A percentile compares a stretch with the other conserved stretches of the same genome.
Evolutionary conservation across 495 filamentous ascomycete genomes (phyloP).

Genomic region (Cairneyella variabilis): DNA sequence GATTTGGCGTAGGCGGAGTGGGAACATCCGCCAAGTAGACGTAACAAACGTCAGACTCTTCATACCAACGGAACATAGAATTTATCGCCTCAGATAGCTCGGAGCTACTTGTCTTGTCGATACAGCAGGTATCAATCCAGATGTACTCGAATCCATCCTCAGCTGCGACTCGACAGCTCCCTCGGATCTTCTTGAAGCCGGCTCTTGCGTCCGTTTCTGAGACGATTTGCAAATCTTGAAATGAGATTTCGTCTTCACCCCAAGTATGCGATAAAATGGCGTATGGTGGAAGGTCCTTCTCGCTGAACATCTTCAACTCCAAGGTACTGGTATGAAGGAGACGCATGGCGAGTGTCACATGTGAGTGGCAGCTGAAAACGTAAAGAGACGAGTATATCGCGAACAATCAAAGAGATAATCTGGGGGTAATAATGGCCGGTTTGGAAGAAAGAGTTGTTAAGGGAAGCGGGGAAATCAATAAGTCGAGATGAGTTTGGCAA

Average conservation of each 20-base stretch:
- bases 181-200: conserved; percentile 27
- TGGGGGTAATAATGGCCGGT: no score
- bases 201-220: neutral
- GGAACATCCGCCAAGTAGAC: conserved; percentile 14
- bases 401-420: no score
- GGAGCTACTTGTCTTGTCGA: conserved; percentile 26
- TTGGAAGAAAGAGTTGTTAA: no score
- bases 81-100: conserved; percentile 37
- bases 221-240: conserved; percentile 19
- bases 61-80: conserved; percentile 32
- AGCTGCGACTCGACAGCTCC: conserved; percentile 21
- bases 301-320: neutral
- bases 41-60: conserved; percentile 16
- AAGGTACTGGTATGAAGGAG: neutral
- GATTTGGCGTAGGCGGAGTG: neutral
- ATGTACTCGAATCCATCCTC: conserved; percentile 18
- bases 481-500: no score
- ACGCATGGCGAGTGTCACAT: no score
- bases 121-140: conserved; percentile 23
- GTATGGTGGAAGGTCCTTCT: conserved; percentile 11
- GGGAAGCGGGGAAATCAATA: no score
- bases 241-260: conserved; percentile 26
- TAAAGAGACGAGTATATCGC: no score
- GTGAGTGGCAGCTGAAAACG: no score
- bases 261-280: conserved; percentile 29